phyloP scores from a whole-genome alignment of 108 stramenopile genomes.

The Stephanodiscus minutulus region DNA sequence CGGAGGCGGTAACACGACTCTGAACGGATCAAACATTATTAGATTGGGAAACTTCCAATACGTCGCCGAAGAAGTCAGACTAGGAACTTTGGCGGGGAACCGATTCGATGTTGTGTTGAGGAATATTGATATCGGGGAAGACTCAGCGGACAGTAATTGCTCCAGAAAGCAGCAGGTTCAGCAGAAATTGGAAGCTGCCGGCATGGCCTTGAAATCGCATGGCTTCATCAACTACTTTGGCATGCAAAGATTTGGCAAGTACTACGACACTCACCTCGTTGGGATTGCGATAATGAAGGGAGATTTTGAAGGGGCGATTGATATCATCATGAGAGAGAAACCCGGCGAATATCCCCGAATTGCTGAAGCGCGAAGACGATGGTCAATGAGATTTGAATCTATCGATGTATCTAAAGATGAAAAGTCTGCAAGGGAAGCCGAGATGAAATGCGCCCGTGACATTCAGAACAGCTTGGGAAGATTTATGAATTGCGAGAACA shows the following conservation, averaged over 20 bases:
- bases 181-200: slow-evolving; percentile 56
- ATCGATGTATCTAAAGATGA: slow-evolving; percentile 48
- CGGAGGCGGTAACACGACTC: slow-evolving; percentile 59
- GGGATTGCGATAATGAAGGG: slow-evolving; percentile 80
- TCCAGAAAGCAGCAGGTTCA: slow-evolving; percentile 18
- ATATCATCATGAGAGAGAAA: slow-evolving; percentile 87
- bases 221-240: slow-evolving; percentile 96
- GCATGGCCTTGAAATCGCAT: slow-evolving; percentile 46
- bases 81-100: slow-evolving; percentile 85
- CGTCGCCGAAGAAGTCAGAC: slow-evolving; percentile 59
- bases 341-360: slow-evolving; percentile 56
- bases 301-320: slow-evolving; percentile 75
- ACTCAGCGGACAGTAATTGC: slow-evolving; percentile 2
- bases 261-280: slow-evolving; percentile 78
- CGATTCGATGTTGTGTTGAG: slow-evolving; percentile 87
- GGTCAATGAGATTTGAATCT: slow-evolving; percentile 71
- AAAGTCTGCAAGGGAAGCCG: slow-evolving; percentile 50
- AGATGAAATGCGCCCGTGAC: slow-evolving; percentile 58
- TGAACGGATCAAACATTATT: slow-evolving; percentile 58
- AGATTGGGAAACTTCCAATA: slow-evolving; percentile 82
- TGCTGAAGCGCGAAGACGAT: slow-evolving; percentile 58
- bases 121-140: slow-evolving; percentile 57
- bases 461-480: slow-evolving; percentile 56
- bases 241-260: slow-evolving; percentile 94
- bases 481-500: slow-evolving; percentile 75